Evolutionary conservation across 768 basidiomycete species (phyloP), one percentile per base, ranked within the genome.

Genomic region (Termitomyces sp.): DNA sequence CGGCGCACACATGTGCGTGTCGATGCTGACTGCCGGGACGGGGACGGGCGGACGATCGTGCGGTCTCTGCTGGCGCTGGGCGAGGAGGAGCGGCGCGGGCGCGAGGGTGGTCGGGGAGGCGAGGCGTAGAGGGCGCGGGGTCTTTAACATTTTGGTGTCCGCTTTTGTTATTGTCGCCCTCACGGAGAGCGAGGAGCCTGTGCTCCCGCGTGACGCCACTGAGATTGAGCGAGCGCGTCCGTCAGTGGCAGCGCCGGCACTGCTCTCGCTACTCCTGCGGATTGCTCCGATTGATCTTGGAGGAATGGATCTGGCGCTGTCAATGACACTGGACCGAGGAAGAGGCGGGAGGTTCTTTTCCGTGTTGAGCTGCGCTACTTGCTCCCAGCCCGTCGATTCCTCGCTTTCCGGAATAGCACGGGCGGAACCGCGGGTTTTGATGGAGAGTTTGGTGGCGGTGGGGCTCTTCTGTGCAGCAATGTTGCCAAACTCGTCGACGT

Each of bases 1-100:
- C 73, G 3, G 73, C 34, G 5, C 32, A 73, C 13, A 74, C 67
- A 0, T 72, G 32, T 60, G 9, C 72, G 63, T 9, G 24, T 42
- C 20, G 0, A 20, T 10, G 26, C 29, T 42, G 27, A 41, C 7
- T 3, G 31, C 26, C 7, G 44, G 44, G 24, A 27, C 44, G 16
- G 44, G 26, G 26, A 18, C 26, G 22, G 13, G 32, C 37, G 18
- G 36, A 18, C 41, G 18, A n/a, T 41, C 41, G n/a, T 12, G 34
- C 1, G 22, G 51, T 39, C 6, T 18, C 34, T 7, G 62, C 48
- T 34, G 41, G 14, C 59, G 64, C 20, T 70, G 67, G n/a, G n/a
- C 12, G 37, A 2, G 74, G 4, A 75, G 66, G 27, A 71, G 48
- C 18, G 57, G 57, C 0, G 60, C 24, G 6, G 49, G 58, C 4